Conservation (phyloP, 441 rosid genomes). For the Arabidopsis hybrid region DNA sequence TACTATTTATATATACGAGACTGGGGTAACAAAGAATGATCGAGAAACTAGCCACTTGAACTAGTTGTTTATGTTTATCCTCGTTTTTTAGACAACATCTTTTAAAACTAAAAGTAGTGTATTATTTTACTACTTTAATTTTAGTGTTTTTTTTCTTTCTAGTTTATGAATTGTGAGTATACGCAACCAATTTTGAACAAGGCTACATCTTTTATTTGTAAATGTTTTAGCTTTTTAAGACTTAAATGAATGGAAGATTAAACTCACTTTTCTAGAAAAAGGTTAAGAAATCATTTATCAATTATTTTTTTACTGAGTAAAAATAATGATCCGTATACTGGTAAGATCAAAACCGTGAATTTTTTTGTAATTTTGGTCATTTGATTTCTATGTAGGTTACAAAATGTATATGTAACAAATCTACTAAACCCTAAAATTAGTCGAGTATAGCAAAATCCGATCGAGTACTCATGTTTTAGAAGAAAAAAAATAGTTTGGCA, state of each 20-base stretch:
- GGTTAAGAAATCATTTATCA: too few species aligned
- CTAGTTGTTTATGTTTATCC: constrained; percentile 19
- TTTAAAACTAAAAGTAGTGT: neutral
- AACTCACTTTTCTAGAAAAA: too few species aligned
- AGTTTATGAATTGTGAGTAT: neutral
- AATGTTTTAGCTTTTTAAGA: neutral
- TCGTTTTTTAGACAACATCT: constrained; percentile 15
- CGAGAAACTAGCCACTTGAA: constrained; percentile 43
- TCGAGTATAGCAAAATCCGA: too few species aligned
- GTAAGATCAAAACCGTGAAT: too few species aligned
- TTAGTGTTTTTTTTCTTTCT: neutral
- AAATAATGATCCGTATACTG: too few species aligned
- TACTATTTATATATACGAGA: neutral
- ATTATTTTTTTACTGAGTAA: too few species aligned
- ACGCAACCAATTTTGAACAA: constrained; percentile 5
- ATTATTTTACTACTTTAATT: neutral
- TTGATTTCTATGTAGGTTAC: too few species aligned
- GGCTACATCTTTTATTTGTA: neutral
- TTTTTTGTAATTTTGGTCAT: too few species aligned
- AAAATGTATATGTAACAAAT: too few species aligned
- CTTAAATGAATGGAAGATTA: neutral
- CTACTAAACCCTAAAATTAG: too few species aligned
- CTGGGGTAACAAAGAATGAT: constrained; percentile 25
- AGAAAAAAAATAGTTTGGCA: too few species aligned
- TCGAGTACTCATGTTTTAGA: too few species aligned